Percentiles rank a stretch among this genome's conserved stretches.
Conservation (phyloP, 78 protist genomes). For the Bodo saltans region DNA sequence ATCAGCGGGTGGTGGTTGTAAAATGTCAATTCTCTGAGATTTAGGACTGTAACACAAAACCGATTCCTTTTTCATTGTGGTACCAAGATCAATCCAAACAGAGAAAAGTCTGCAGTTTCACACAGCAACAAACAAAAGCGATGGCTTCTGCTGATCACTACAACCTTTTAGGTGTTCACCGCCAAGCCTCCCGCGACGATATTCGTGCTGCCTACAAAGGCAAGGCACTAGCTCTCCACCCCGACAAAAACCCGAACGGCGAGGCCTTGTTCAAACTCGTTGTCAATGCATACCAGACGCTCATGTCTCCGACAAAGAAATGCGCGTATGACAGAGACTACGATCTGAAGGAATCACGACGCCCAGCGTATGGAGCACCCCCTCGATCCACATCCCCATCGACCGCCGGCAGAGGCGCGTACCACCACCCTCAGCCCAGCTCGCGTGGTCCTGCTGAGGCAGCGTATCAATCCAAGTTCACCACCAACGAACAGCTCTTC, state of each 20-base stretch:
- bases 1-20: neutral
- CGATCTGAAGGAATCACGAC: neutral
- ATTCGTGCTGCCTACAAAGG: conserved; percentile 57
- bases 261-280: conserved; percentile 9
- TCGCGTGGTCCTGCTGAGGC: neutral
- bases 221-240: conserved; percentile 69
- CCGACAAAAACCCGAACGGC: conserved; percentile 77
- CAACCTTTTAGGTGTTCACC: conserved; percentile 56
- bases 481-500: neutral
- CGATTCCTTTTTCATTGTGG: neutral
- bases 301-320: neutral
- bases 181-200: conserved; percentile 51
- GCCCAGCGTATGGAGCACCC: neutral
- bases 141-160: conserved; percentile 43
- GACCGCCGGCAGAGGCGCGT: neutral
- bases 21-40: neutral
- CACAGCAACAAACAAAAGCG: neutral
- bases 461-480: neutral
- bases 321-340: neutral
- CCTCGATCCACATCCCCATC: neutral
- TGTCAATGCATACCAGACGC: conserved; percentile 3
- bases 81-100: neutral
- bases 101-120: neutral
- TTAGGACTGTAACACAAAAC: neutral
- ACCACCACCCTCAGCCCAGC: no score